Base-by-base conservation (phyloP, 768 basidiomycete species). In the Auricularia cornea region DNA sequence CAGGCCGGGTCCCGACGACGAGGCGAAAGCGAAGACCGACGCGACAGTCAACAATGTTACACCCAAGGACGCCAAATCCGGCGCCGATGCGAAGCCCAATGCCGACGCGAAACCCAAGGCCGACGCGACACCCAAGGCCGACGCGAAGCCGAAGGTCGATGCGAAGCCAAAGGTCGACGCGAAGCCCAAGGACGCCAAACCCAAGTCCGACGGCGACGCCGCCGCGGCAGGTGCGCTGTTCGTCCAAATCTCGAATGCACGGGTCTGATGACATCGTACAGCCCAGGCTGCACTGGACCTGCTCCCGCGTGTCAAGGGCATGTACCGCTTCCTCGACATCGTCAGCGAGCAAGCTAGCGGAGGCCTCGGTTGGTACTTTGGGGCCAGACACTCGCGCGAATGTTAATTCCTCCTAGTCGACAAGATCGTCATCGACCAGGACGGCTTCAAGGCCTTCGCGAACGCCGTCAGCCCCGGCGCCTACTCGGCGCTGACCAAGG, bases 361-460 rank as follows among this genome's bases (percentile, higher is more conserved):
- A 3, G 82, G 83, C 1, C 74, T 84, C 4, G 84, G 84, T 83
- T 66, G 63, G 74, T 62, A 2, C 3, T 23, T 10, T 35, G 41
- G 11, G 20, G 35, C 11, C 63, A 38, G 1, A 16, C 60, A 28
- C n/a, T 10, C 26, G 3, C 33, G 5, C 54, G 44, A 12, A 20
- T 31, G 30, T 26, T 26, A 30, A 29, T 30, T 57, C 51, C 2
- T 3, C 59, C 20, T 64, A 84, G 85, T 85, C 41, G 84, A 85
- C 66, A 87, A 87, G 68, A 79, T 87, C 33, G 81, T 87, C 70
- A 87, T 87, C 31, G 74, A 76, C 2, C 83, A 84, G 68, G 72
- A 77, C 2, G 80, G 82, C 2, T 72, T 87, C 14, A 72, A 74
- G 64, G 65, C 72, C 2, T 79, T 86, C 60, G 77, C 83, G 67